These are phyloP conservation scores for Kalanchoe fedtschenkoi DNA, from an alignment of 164 flowering plant genomes.

Conservation along the genomic window DNA sequence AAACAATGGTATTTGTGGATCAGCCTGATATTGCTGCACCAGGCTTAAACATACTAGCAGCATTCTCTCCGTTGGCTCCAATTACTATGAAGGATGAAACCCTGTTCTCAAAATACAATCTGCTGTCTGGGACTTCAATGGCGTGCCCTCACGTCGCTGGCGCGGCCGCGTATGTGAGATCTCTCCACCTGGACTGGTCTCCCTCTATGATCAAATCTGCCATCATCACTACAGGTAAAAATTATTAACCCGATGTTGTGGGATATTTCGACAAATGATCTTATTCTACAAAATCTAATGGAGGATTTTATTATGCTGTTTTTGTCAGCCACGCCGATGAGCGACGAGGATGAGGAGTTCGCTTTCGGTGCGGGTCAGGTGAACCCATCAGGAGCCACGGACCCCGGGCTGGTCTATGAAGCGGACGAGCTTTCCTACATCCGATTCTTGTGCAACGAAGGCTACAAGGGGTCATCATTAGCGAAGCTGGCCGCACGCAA, in stretches of 20 bases:
- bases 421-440: slow-evolving; percentile 38
- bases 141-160: slow-evolving; percentile 60
- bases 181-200: slow-evolving; percentile 57
- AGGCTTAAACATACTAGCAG: slow-evolving; percentile 57
- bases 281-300: too few relatives aligned
- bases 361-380: slow-evolving; percentile 73
- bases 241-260: neutral
- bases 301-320: neutral
- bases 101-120: slow-evolving; percentile 31
- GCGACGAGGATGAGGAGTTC: slow-evolving; percentile 46
- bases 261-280: too few relatives aligned
- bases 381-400: slow-evolving; percentile 41
- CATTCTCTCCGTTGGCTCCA: slow-evolving; percentile 43
- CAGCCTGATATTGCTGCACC: slow-evolving; percentile 81
- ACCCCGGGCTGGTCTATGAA: slow-evolving; percentile 73
- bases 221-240: slow-evolving; percentile 28
- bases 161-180: slow-evolving; percentile 48
- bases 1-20: too few relatives aligned
- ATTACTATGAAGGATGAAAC: slow-evolving; percentile 45
- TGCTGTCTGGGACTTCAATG: slow-evolving; percentile 76
- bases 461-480: slow-evolving; percentile 29
- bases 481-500: slow-evolving; percentile 24
- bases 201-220: slow-evolving; percentile 65
- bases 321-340: slow-evolving; percentile 52
- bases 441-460: slow-evolving; percentile 59